phyloP scores from a whole-genome alignment of 768 basidiomycete genomes.

The Termitomyces sp. region DNA sequence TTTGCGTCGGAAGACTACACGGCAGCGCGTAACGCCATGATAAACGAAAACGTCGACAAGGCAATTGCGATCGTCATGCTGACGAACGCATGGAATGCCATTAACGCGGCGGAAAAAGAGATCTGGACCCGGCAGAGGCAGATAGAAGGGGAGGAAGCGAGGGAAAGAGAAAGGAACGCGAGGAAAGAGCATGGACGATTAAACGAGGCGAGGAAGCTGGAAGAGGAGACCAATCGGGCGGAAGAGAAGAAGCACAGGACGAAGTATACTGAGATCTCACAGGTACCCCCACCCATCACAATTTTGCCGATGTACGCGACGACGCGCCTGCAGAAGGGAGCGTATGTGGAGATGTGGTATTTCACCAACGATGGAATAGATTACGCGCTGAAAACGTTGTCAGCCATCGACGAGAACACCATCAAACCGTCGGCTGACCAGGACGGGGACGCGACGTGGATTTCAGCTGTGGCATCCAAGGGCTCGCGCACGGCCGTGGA shows the following conservation, averaged over 20 bases:
- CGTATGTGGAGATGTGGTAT: not conserved
- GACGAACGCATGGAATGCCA: not conserved
- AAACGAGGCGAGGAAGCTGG: not conserved
- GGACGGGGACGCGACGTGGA: not conserved
- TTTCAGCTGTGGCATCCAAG: not conserved
- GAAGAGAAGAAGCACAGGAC: not conserved
- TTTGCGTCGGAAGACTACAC: not conserved
- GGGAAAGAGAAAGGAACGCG: not conserved
- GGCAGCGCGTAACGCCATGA: not conserved
- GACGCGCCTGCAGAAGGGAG: not conserved
- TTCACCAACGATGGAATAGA: not conserved
- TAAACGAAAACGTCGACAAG: not conserved
- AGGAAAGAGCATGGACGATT: not conserved
- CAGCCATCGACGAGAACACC: not conserved
- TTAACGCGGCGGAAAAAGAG: not conserved
- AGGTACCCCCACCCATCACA: not conserved
- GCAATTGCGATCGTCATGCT: not conserved
- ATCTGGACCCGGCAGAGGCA: not conserved
- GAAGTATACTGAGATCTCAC: not conserved
- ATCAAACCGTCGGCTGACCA: not conserved
- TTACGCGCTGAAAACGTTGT: not conserved
- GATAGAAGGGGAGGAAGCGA: not conserved
- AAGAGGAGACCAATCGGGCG: not conserved
- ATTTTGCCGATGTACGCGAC: not conserved
- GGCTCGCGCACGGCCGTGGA: accelerated